Evolutionary conservation across 164 flowering plant species (phyloP), one percentile per base, ranked within the genome.

Genomic region (Dillenia turbinata): DNA sequence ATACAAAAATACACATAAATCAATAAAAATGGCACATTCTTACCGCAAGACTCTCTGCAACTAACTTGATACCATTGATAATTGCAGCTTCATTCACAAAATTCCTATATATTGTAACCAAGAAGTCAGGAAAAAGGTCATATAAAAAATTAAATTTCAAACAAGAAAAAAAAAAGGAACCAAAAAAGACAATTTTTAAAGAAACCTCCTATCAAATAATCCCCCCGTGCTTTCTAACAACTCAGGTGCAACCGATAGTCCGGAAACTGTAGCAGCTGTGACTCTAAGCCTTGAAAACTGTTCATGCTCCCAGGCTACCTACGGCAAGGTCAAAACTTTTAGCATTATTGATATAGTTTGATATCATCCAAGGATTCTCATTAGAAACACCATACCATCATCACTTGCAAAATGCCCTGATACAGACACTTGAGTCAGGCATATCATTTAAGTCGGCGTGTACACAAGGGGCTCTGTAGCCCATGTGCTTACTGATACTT

Each of bases 251-350:
- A 68, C 70, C 64, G 96, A 82, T 40, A 86, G 92, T 68, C 70
- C 87, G 65, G 99, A 94, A 59, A 94, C 83, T 12, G 99, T 91
- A 61, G 81, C 89, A 61, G 97, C 99, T 58, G 99, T 91, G 15
- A 91, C 79, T 77, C 96, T 88, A 48, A 78, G 77, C 75, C 94
- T 84, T 59, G 99, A 94, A 77, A 94, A 94, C 60, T 94, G 99
- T 69, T 94, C 99, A 79, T 94, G 99, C 87, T 94, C 97, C 99
- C 97, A 94, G 62, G 99, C 96, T 77, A 94, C 99, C 99, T 94
- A 78, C 72, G 84, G 60, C 69, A 78, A 46, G 54, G n/a, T 54
- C 52, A 74, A 64, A 59, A 63, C 40, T 0, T 33, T 33, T 33
- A 33, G 40, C 40, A 33, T 33, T 4, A 33, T 33, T 33, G 40